Percentiles rank a stretch among this genome's conserved stretches.
phyloP scores from a whole-genome alignment of 192 early-diverging fungal genomes.

The Linnemannia exigua region DNA sequence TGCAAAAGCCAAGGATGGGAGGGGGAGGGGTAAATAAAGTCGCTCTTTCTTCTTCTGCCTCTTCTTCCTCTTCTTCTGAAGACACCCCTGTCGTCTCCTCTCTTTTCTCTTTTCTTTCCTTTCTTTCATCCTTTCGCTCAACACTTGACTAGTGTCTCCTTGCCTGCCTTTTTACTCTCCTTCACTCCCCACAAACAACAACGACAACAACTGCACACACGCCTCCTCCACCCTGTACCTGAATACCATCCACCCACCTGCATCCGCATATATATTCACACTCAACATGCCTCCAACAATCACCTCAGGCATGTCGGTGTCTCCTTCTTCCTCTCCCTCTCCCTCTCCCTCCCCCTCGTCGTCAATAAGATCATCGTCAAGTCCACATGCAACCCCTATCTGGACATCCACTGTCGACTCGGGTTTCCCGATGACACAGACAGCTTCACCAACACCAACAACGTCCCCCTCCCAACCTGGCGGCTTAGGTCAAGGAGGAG shows the following conservation, averaged over 20 bases:
- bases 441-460: conserved; percentile 1
- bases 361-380: not conserved
- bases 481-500: not conserved
- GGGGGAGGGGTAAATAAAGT: not conserved
- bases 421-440: not conserved
- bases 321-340: not conserved
- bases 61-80: not conserved
- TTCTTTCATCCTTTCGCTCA: not conserved
- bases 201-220: not conserved
- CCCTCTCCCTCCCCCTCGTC: not conserved
- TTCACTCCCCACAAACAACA: too few species aligned
- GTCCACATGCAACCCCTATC: not conserved
- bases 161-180: not conserved
- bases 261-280: not conserved
- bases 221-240: not conserved
- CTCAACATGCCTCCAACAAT: not conserved
- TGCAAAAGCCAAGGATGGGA: not conserved
- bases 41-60: not conserved
- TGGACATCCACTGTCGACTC: not conserved
- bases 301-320: not conserved
- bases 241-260: not conserved
- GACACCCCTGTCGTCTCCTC: not conserved
- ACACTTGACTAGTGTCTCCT: not conserved
- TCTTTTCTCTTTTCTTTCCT: not conserved
- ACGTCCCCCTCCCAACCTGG: not conserved